Conservation (phyloP, 2,329 filamentous ascomycete genomes). For the Alternaria hordeiaustralica region DNA sequence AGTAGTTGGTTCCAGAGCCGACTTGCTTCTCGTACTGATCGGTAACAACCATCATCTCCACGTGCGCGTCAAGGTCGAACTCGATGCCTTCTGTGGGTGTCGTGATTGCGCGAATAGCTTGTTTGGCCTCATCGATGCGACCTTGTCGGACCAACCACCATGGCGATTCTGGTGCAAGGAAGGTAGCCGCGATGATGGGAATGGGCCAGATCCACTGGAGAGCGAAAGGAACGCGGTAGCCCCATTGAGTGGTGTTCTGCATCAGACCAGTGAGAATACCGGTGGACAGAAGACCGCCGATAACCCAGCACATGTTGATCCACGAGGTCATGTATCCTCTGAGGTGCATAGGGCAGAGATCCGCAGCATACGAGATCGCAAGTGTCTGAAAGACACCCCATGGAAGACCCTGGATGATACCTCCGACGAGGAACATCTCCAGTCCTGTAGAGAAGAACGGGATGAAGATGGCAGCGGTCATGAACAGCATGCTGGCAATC, state of each 20-base stretch:
- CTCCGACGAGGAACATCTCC: conserved; percentile 66
- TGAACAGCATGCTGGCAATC: conserved; percentile 31
- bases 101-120: conserved; percentile 67
- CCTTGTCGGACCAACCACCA: conserved; percentile 58
- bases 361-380: conserved; percentile 37
- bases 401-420: conserved; percentile 56
- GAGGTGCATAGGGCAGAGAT: conserved; percentile 71
- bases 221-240: conserved; percentile 68
- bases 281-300: conserved; percentile 69
- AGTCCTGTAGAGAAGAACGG: conserved; percentile 39
- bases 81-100: conserved; percentile 53
- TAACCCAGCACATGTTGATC: conserved; percentile 76
- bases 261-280: conserved; percentile 72
- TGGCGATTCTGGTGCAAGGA: conserved; percentile 68
- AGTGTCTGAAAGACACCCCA: conserved; percentile 52
- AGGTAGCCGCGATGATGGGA: conserved; percentile 68
- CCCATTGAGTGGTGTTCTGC: conserved; percentile 67
- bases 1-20: conserved; percentile 69
- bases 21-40: conserved; percentile 77
- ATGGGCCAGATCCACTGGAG: conserved; percentile 78
- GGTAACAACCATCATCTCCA: conserved; percentile 89
- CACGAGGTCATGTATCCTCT: conserved; percentile 63
- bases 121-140: conserved; percentile 68
- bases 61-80: conserved; percentile 55
- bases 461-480: conserved; percentile 34